These are phyloP conservation scores for Dictyostelium brefeldianum DNA, from an alignment of 78 protist species.

Conservation along the genomic window DNA sequence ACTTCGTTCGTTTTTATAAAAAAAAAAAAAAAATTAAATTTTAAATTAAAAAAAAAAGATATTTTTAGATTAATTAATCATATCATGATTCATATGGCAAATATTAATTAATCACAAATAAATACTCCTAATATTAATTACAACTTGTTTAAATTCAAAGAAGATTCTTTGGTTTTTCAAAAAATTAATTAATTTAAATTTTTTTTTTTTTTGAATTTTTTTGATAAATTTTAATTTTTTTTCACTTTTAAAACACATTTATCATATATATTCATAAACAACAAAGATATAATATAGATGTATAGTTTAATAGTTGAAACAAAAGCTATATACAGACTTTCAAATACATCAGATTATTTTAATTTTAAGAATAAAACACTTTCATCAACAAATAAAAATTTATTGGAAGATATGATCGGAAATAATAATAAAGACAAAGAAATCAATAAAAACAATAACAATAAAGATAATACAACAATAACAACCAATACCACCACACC, in stretches of 20 bases:
- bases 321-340: neutral
- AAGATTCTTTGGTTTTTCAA: neutral
- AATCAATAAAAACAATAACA: neutral
- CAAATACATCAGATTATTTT: neutral
- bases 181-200: neutral
- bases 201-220: neutral
- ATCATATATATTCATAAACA: neutral
- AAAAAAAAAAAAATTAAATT: neutral
- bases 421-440: neutral
- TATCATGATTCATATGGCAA: too few relatives aligned
- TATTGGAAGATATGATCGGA: too few relatives aligned
- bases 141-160: too few relatives aligned
- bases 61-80: too few relatives aligned
- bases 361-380: neutral
- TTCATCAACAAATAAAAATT: neutral
- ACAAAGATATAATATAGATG: neutral
- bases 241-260: neutral
- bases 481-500: neutral
- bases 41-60: neutral
- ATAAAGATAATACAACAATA: neutral
- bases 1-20: neutral
- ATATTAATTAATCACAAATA: too few relatives aligned
- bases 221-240: neutral
- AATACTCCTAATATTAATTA: too few relatives aligned
- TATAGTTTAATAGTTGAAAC: conserved; percentile 19